Conservation (phyloP, 2,329 filamentous ascomycete genomes). For the Fusarium sp. region DNA sequence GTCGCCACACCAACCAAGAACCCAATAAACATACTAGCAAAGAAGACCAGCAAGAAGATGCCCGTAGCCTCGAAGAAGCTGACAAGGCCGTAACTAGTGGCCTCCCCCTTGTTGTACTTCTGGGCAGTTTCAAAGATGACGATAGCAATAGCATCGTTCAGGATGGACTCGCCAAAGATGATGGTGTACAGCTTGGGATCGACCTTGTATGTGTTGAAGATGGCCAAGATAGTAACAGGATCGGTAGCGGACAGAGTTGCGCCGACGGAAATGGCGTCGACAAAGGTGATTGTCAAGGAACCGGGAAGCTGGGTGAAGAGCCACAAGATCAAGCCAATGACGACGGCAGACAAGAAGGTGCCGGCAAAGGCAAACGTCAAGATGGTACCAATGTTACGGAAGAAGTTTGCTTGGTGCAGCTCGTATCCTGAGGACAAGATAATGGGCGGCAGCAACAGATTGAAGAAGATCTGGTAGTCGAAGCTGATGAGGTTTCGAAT, state of each 20-base stretch:
- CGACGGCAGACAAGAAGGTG: slow-evolving; percentile 96
- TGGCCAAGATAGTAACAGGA: slow-evolving; percentile 96
- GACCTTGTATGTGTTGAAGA: slow-evolving; percentile 99
- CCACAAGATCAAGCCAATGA: slow-evolving; percentile 88
- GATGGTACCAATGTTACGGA: slow-evolving; percentile 96
- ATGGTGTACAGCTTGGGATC: slow-evolving; percentile 98
- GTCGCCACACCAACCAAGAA: slow-evolving; percentile 87
- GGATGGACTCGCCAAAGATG: slow-evolving; percentile 97
- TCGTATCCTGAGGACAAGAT: slow-evolving; percentile 98
- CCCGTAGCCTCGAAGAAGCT: slow-evolving; percentile 92
- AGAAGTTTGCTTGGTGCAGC: slow-evolving; percentile 98
- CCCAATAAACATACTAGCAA: slow-evolving; percentile 90
- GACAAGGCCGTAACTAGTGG: slow-evolving; percentile 78
- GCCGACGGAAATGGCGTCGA: slow-evolving; percentile 96
- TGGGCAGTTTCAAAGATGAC: slow-evolving; percentile 98
- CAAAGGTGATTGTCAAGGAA: slow-evolving; percentile 86
- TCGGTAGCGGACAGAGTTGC: slow-evolving; percentile 97
- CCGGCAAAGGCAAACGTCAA: slow-evolving; percentile 97
- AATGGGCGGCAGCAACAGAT: slow-evolving; percentile 96
- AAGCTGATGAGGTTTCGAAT: slow-evolving; percentile 94
- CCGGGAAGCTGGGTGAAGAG: slow-evolving; percentile 89
- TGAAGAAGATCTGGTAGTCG: slow-evolving; percentile 99
- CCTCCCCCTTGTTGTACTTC: slow-evolving; percentile 82
- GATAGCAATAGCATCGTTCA: slow-evolving; percentile 98
- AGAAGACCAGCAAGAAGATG: slow-evolving; percentile 96